These are phyloP conservation scores for Fusarium sp. DNA, from an alignment of 2,329 filamentous ascomycete genomes.

Conservation along the genomic window DNA sequence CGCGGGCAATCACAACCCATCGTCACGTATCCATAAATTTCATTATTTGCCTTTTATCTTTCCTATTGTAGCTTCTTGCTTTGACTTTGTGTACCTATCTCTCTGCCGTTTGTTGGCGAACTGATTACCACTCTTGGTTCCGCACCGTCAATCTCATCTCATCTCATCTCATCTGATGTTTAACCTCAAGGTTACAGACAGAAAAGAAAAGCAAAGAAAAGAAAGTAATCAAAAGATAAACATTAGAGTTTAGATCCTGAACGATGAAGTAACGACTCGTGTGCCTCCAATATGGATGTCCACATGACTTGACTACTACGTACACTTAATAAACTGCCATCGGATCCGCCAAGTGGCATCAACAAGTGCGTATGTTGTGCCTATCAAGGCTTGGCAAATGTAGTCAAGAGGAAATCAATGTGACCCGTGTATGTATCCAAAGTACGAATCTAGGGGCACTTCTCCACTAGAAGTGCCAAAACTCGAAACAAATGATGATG, in stretches of 20 bases:
- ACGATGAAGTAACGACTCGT: conserved; percentile 19
- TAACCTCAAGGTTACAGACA: neutral
- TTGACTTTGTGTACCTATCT: neutral
- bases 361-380: conserved; percentile 3
- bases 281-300: conserved; percentile 2
- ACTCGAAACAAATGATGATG: conserved; percentile 30
- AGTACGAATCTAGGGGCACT: neutral
- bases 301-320: neutral
- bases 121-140: conserved; percentile 12
- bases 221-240: neutral
- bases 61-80: neutral
- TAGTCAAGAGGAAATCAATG: neutral
- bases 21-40: conserved; percentile 1
- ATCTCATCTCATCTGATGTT: neutral
- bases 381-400: conserved; percentile 3
- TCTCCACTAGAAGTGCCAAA: conserved; percentile 18
- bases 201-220: neutral
- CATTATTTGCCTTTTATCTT: conserved; percentile 2
- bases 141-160: neutral
- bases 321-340: neutral
- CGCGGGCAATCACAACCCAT: conserved; percentile 8
- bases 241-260: conserved; percentile 15
- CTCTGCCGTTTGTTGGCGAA: neutral
- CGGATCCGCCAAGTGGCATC: conserved; percentile 28
- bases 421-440: neutral